Base-by-base conservation (phyloP, 768 basidiomycete genomes). In the Cyathus striatus region DNA sequence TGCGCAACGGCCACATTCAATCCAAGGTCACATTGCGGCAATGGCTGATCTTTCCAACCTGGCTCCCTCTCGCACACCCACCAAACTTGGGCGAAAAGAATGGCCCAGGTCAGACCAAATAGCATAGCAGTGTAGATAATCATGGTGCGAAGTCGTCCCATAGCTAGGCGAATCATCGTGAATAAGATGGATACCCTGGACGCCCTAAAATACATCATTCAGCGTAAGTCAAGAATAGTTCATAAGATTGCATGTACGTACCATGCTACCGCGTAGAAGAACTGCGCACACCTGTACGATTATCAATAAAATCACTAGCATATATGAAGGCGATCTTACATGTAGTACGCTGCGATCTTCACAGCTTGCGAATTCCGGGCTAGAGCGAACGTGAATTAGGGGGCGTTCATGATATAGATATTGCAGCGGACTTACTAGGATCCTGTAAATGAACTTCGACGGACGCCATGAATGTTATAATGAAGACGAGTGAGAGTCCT, bases 131-230 rank as follows among this genome's bases (percentile, higher is more conserved):
- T 34, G 40, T 57, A 59, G 14, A 44, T 49, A 4, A 62, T 39
- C 7, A 51, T 17, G 18, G 40, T 40, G 23, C 54, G 50, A 41
- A 49, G 17, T 23, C 16, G 43, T 16, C 49, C 52, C 7, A 60
- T 43, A 17, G 63, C 58, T 39, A 70, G 58, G 16, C 69, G 66
- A 43, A 71, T 64, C 40, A 72, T 54, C 12, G 68, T 68, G 53
- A 67, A 63, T 20, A 72, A 57, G 30, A 72, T 70, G 23, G 69
- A 65, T 13, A 69, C 45, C 4, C 70, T 60, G 5, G 68, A 56
- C n/a, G 54, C 49, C 64, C 64, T 63, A 38, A 40, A 26, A 17
- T 13, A 14, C 2, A 12, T 33, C 34, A 41, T n/a, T n/a, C n/a
- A n/a, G n/a, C n/a, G n/a, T n/a, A n/a, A n/a, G n/a, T n/a, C n/a